Conservation (phyloP, 2,329 filamentous ascomycete species). For the Epichloe coenophiala region DNA sequence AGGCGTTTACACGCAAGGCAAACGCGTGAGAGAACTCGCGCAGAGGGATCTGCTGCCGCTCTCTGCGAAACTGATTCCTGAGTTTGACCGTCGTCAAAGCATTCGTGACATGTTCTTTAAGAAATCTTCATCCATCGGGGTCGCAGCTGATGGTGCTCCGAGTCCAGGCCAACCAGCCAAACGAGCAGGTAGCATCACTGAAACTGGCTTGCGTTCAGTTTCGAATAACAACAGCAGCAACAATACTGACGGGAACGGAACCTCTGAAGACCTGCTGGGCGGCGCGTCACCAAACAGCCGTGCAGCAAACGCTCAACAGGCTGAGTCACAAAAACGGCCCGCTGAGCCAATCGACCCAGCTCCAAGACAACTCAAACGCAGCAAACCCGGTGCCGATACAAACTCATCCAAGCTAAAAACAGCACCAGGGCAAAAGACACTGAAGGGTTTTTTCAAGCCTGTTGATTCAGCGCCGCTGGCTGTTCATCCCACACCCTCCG, state of each 20-base stretch:
- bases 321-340: neutral
- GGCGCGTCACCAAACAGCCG: neutral
- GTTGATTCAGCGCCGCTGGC: conserved; percentile 7
- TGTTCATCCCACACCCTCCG: neutral
- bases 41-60: conserved; percentile 54
- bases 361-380: conserved; percentile 12
- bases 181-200: neutral
- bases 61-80: conserved; percentile 73
- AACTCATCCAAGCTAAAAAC: conserved; percentile 19
- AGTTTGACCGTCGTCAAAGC: conserved; percentile 71
- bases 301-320: neutral
- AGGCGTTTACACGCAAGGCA: conserved; percentile 55
- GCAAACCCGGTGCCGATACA: conserved; percentile 11
- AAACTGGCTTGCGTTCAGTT: neutral
- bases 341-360: neutral
- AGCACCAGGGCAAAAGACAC: conserved; percentile 34
- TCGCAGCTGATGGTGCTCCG: neutral
- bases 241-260: neutral
- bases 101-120: conserved; percentile 84
- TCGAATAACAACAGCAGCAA: neutral
- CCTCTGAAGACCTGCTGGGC: neutral
- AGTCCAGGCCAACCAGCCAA: neutral
- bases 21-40: conserved; percentile 52
- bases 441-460: conserved; percentile 70
- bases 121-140: conserved; percentile 10